Conservation (phyloP, 768 basidiomycete species). For the Hericium rajendrae region DNA sequence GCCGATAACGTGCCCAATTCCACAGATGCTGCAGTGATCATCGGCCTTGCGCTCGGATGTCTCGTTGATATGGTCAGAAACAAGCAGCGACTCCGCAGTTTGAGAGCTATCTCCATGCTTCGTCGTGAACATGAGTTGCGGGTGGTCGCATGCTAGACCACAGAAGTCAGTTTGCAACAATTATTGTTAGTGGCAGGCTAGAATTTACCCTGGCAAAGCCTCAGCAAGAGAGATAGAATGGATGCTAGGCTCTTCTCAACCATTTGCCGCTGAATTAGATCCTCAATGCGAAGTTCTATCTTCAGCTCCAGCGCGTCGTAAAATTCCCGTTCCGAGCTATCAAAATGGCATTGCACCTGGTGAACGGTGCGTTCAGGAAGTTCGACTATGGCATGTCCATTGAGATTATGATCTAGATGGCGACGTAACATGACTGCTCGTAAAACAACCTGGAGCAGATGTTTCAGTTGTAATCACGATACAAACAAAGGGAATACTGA, state of each 20-base stretch:
- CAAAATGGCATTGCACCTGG: constrained; percentile 45
- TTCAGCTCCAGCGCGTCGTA: not conserved
- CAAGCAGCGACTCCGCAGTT: too few relatives aligned
- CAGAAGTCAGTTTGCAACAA: not conserved
- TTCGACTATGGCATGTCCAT: constrained; percentile 72
- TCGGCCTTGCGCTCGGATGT: constrained; percentile 32
- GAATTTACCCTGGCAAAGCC: not conserved
- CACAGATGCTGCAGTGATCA: not conserved
- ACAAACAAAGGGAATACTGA: constrained; percentile 18
- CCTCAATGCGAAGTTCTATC: not conserved
- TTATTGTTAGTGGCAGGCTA: not conserved
- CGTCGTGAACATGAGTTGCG: constrained; percentile 61
- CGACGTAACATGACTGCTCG: constrained; percentile 78
- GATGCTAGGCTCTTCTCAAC: not conserved
- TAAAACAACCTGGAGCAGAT: constrained; percentile 49
- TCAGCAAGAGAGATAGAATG: not conserved
- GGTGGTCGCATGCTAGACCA: constrained; percentile 75
- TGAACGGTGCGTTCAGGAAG: constrained; percentile 66
- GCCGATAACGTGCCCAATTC: too few relatives aligned
- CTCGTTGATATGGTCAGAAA: too few relatives aligned
- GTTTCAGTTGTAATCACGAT: not conserved
- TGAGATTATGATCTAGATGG: constrained; percentile 60
- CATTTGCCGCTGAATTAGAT: not conserved
- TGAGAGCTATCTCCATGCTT: too few relatives aligned
- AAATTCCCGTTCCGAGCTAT: not conserved